These are phyloP conservation scores for Mycena rosella DNA, from an alignment of 768 basidiomycete genomes.

Conservation along the genomic window DNA sequence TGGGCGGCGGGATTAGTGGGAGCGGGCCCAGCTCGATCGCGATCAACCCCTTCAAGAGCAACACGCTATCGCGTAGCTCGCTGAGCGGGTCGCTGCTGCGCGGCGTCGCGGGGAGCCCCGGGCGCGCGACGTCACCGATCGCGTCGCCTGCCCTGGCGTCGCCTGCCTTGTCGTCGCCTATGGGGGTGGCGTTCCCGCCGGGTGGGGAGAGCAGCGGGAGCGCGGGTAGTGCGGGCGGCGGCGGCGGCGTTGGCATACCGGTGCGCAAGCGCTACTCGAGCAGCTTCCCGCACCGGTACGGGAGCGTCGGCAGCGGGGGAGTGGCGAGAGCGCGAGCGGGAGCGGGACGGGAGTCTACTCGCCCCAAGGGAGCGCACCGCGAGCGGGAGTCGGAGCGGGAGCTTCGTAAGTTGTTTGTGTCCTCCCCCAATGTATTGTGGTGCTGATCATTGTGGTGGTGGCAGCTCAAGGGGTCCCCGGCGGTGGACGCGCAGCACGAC, in stretches of 20 bases:
- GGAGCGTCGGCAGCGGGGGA: conserved; percentile 55
- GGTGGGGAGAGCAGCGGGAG: conserved; percentile 6
- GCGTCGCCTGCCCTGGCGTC: conserved; percentile 18
- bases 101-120: conserved; percentile 27
- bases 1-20: background rate
- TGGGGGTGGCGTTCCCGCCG: conserved; percentile 31
- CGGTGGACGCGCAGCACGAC: conserved; percentile 55
- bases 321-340: conserved; percentile 39
- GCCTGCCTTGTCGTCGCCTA: background rate
- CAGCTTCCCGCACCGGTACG: conserved; percentile 82
- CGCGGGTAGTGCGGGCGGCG: conserved; percentile 24
- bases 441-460: background rate
- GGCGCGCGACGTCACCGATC: conserved; percentile 21
- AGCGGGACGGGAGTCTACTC: conserved; percentile 21
- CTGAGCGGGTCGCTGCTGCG: conserved; percentile 32
- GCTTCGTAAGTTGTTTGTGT: conserved; percentile 29
- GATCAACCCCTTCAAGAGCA: conserved; percentile 47
- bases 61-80: conserved; percentile 41
- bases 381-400: conserved; percentile 29
- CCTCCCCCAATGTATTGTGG: background rate
- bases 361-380: background rate
- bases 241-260: conserved; percentile 35
- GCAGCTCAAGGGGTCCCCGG: conserved; percentile 18
- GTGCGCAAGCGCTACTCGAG: conserved; percentile 79
- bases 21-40: conserved; percentile 20